These are phyloP conservation scores for Mimosa bimucronata DNA, from an alignment of 306 rosid species.

Conservation along the genomic window DNA sequence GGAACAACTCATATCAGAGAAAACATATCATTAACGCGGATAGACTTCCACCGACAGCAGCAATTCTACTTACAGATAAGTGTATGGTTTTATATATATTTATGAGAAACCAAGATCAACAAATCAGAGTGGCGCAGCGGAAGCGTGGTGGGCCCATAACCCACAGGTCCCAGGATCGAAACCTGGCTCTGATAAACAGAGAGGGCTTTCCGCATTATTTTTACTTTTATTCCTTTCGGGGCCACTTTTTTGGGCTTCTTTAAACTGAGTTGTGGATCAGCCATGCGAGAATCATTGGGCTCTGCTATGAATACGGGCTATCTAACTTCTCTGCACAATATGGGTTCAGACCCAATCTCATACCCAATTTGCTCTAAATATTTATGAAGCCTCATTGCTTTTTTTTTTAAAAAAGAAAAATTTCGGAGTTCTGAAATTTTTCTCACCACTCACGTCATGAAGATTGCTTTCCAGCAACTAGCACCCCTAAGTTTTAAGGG, in stretches of 20 bases:
- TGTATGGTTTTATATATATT: no score
- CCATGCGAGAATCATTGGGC: not conserved
- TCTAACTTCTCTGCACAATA: not conserved
- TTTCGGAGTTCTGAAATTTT: not conserved
- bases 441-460: not conserved
- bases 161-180: constrained; percentile 81
- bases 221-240: not conserved
- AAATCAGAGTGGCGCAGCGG: constrained; percentile 82
- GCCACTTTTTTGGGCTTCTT: not conserved
- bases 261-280: not conserved
- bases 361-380: not conserved
- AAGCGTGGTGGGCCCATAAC: constrained; percentile 86
- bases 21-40: no score
- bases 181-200: constrained; percentile 65
- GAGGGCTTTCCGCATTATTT: constrained; percentile 1
- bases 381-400: not conserved
- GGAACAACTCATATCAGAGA: no score
- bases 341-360: not conserved
- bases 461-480: not conserved
- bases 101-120: accelerated
- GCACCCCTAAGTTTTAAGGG: not conserved
- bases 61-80: no score
- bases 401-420: no score
- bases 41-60: no score
- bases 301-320: not conserved